Evolutionary conservation across 306 rosid genomes (phyloP).

Genomic region (Delonix regia): DNA sequence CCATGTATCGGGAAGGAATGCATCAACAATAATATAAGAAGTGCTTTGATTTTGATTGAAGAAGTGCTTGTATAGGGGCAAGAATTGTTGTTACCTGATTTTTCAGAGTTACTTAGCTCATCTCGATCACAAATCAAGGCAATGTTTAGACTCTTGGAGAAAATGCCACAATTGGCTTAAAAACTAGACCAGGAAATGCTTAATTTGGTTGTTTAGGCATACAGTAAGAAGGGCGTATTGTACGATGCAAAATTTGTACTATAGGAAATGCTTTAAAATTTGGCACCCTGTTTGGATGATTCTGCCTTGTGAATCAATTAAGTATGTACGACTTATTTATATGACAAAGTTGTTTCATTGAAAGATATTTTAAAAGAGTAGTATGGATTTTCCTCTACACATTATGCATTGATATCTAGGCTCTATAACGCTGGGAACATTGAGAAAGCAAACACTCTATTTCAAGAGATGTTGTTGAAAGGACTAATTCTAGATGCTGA

Average conservation of each 20-base stretch:
- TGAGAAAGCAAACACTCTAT: slow-evolving; percentile 51
- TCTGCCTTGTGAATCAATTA: slow-evolving; percentile 56
- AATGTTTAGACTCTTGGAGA: slow-evolving; percentile 50
- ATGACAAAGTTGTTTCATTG: slow-evolving; percentile 57
- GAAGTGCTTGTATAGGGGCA: slow-evolving; percentile 86
- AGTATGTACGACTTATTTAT: slow-evolving; percentile 60
- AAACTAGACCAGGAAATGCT: slow-evolving; percentile 63
- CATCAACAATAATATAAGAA: slow-evolving; percentile 44
- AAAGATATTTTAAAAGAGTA: slow-evolving; percentile 57
- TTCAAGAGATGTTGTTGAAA: slow-evolving; percentile 53
- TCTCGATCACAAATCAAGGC: slow-evolving; percentile 52
- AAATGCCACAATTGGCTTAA: slow-evolving; percentile 48
- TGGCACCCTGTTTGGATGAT: slow-evolving; percentile 60
- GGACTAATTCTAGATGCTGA: slow-evolving; percentile 55
- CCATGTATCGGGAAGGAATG: slow-evolving; percentile 53
- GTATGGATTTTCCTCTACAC: slow-evolving; percentile 37
- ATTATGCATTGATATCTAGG: slow-evolving; percentile 60
- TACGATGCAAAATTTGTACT: slow-evolving; percentile 52
- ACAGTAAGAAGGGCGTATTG: slow-evolving; percentile 62
- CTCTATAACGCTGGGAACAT: slow-evolving; percentile 53
- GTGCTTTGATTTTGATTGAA: slow-evolving; percentile 55
- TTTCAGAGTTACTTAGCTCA: slow-evolving; percentile 55
- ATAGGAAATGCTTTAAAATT: slow-evolving; percentile 60
- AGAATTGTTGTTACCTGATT: slow-evolving; percentile 56
- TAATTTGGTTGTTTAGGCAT: slow-evolving; percentile 67